Evolutionary conservation across 2,329 filamentous ascomycete genomes (phyloP).

Genomic region (Fusarium sp.): DNA sequence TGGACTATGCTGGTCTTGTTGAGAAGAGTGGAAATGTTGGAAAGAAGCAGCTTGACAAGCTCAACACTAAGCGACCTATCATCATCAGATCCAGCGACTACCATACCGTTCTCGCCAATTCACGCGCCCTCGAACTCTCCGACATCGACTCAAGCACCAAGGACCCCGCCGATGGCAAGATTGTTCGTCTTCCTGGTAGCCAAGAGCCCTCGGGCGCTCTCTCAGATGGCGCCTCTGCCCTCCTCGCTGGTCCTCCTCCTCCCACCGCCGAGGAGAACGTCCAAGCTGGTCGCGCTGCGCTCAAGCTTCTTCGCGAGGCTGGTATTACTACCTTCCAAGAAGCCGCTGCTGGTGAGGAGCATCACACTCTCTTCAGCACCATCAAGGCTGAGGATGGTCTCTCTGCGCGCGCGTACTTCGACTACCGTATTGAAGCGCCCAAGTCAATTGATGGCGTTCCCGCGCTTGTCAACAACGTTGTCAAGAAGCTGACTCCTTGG

Average conservation of each 20-base stretch:
- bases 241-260: conserved; percentile 37
- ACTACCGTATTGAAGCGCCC: conserved; percentile 44
- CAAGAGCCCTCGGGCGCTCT: conserved; percentile 44
- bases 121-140: conserved; percentile 40
- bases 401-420: conserved; percentile 43
- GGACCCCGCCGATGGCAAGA: conserved; percentile 39
- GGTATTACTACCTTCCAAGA: conserved; percentile 47
- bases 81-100: conserved; percentile 44
- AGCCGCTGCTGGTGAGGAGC: conserved; percentile 26
- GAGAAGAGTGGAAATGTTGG: conserved; percentile 36
- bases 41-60: conserved; percentile 37
- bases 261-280: conserved; percentile 37
- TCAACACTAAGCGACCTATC: conserved; percentile 40
- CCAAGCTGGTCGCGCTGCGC: conserved; percentile 38
- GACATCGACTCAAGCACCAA: conserved; percentile 36
- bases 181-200: conserved; percentile 43
- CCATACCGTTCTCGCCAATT: conserved; percentile 42
- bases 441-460: conserved; percentile 18
- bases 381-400: conserved; percentile 40
- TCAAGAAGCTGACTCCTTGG: conserved; percentile 9
- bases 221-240: conserved; percentile 35
- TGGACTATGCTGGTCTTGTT: conserved; percentile 42
- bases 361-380: conserved; percentile 30
- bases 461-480: conserved; percentile 25
- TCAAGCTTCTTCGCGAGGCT: conserved; percentile 44